Conservation (phyloP, 306 rosid genomes). For the Corylus avellana region DNA sequence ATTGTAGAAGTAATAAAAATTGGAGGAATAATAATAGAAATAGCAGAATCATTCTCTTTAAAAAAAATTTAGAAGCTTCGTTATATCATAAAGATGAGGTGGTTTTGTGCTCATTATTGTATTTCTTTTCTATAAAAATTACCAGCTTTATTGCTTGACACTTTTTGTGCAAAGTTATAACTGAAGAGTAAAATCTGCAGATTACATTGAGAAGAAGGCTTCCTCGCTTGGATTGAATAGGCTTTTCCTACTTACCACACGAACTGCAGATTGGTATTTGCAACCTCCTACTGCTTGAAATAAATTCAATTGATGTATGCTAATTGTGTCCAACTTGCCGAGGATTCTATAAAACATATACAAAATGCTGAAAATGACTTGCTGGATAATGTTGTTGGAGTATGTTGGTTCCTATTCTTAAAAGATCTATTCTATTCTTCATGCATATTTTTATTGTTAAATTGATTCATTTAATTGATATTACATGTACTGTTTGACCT, state of each 20-base stretch:
- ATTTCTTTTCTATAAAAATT: neutral
- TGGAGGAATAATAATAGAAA: neutral
- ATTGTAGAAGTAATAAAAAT: neutral
- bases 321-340: neutral
- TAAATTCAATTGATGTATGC: neutral
- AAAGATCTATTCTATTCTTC: too few species aligned
- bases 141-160: neutral
- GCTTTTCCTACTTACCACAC: slow-evolving; percentile 88
- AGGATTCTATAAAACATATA: neutral
- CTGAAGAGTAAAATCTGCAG: slow-evolving; percentile 48
- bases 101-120: neutral
- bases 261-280: slow-evolving; percentile 89
- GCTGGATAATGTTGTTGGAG: neutral
- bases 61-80: neutral
- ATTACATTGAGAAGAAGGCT: slow-evolving; percentile 89
- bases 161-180: slow-evolving; percentile 9
- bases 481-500: too few species aligned
- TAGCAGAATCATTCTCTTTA: neutral
- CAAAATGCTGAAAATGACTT: neutral
- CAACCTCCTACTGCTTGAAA: slow-evolving; percentile 6
- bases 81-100: neutral
- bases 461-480: too few species aligned
- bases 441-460: too few species aligned
- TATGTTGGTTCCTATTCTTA: too few species aligned
- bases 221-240: slow-evolving; percentile 68